Base-by-base conservation (phyloP, 2,329 filamentous ascomycete species). In the Sporothrix pallida region DNA sequence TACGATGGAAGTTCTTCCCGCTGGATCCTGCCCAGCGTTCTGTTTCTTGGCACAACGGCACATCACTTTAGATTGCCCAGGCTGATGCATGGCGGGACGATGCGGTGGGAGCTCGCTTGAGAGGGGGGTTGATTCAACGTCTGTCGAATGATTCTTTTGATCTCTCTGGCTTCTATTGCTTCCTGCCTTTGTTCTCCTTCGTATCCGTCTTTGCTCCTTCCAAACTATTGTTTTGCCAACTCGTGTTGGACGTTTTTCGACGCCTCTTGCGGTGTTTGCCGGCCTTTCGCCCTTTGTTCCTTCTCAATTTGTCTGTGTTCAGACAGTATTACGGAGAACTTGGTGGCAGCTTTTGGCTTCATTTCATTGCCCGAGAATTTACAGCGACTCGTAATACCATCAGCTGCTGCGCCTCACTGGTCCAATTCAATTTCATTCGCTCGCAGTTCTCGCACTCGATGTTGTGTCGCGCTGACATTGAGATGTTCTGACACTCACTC, bases 11-110 rank as follows among this genome's bases (percentile, higher is more conserved):
- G 31, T 62, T 15, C 20, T 23, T 67, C 62, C 62, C 62, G 62
- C 44, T 46, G 17, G 62, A 50, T 67, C 63, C 44, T 67, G 63
- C 63, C 46, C 44, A 50, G 63, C 44, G 7, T 26, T 15, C 63
- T 67, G 42, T 67, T 67, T 67, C 63, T 48, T 67, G 63, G 63
- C 63, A 46, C 63, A 67, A 46, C 44, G 44, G 44, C 63, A 50
- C 44, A 67, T 50, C 44, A 26, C 63, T 48, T 48, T 67, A 67
- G 20, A 48, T 37, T 37, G 63, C 44, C 44, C 62, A 37, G 60
- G 37, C 37, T 10, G 37, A n/a, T 50, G 63, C 63, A 67, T 31
- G 20, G 42, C 63, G 63, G 65, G 23, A 68, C 65, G 65, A 52
- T 52, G 65, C 65, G 13, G 26, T n/a, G 23, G 46, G 23, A 12